Conservation (phyloP, 106 monocot genomes). For the Agapanthus africanus region DNA sequence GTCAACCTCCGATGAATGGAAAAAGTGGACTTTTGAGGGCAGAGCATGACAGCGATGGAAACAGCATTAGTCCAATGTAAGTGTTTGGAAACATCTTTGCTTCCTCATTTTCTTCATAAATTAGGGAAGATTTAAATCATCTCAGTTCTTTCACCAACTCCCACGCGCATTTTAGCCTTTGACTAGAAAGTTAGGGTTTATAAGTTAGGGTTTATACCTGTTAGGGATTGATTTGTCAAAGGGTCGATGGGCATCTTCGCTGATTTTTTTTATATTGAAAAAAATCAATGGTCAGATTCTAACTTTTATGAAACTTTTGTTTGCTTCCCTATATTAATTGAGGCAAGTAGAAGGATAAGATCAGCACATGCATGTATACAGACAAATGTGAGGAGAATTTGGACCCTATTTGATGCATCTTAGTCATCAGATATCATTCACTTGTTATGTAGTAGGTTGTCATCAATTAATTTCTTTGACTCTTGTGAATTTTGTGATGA, state of each 20-base stretch:
- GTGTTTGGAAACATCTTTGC: neutral
- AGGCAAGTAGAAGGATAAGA: neutral
- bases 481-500: neutral
- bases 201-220: neutral
- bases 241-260: neutral
- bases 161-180: neutral
- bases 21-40: conserved; percentile 84
- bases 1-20: conserved; percentile 51
- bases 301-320: neutral
- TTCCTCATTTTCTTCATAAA: neutral
- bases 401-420: no score
- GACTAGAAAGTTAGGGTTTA: neutral
- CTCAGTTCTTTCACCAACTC: neutral
- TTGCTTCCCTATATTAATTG: neutral
- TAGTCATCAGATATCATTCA: no score
- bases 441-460: no score
- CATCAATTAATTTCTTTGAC: no score
- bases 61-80: conserved; percentile 16
- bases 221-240: neutral
- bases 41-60: conserved; percentile 17
- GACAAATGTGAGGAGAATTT: no score
- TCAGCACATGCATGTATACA: no score
- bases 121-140: neutral
- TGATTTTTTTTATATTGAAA: neutral
- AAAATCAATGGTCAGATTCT: neutral